phyloP scores from a whole-genome alignment of 148 eudicot genomes.

The Rhododendron williamsianum region DNA sequence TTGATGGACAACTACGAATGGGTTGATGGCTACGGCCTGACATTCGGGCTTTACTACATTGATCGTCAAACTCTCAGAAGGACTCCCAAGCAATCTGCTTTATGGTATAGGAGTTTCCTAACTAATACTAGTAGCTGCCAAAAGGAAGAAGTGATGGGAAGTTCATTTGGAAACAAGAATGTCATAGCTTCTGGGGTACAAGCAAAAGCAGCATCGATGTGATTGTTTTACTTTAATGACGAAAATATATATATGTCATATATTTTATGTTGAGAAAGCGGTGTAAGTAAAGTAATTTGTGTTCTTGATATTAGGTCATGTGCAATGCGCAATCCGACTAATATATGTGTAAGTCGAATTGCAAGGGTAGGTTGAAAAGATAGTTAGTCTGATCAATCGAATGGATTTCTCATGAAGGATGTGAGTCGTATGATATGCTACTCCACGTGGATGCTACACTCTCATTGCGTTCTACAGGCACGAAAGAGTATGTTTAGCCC shows the following conservation, averaged over 20 bases:
- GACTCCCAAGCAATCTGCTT: conserved; percentile 20
- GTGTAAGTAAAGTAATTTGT: background rate
- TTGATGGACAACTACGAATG: conserved; percentile 28
- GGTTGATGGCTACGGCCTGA: conserved; percentile 7
- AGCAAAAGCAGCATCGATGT: background rate
- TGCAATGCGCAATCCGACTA: background rate
- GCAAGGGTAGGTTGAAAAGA: background rate
- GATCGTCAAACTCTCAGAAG: conserved; percentile 19
- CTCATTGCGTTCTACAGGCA: background rate
- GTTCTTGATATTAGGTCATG: background rate
- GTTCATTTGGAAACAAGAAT: background rate
- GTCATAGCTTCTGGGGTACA: background rate
- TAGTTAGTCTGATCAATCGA: background rate
- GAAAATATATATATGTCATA: too few relatives aligned
- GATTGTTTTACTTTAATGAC: background rate
- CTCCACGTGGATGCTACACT: too few relatives aligned
- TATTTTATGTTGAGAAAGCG: too few relatives aligned
- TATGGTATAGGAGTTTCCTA: conserved; percentile 18
- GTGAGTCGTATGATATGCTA: too few relatives aligned
- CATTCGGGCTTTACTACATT: conserved; percentile 18
- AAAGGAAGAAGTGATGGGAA: background rate
- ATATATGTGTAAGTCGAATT: background rate
- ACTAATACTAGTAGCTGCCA: background rate
- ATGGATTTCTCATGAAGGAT: background rate
- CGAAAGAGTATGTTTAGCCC: background rate